Conservation (phyloP, 2,329 filamentous ascomycete species). For the Botryotinia narcissicola region DNA sequence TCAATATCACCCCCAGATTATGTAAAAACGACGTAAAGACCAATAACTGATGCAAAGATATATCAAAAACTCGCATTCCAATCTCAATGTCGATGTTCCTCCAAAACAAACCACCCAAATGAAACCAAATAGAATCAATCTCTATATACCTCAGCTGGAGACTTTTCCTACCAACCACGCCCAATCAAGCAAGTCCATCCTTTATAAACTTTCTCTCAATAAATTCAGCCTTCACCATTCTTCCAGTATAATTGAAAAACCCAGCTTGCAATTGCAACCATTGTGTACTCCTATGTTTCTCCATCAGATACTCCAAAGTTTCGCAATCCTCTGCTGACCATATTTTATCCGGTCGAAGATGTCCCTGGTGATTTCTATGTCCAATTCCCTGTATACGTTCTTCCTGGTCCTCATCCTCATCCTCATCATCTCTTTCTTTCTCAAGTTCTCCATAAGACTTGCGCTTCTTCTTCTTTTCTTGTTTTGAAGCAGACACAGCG, state of each 20-base stretch:
- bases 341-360: slow-evolving; percentile 28
- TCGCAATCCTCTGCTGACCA: slow-evolving; percentile 36
- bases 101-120: not conserved
- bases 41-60: not conserved
- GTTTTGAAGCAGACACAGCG: not conserved
- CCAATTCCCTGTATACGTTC: not conserved
- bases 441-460: slow-evolving; percentile 8
- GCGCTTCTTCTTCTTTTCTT: slow-evolving; percentile 9
- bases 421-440: not conserved
- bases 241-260: slow-evolving; percentile 38
- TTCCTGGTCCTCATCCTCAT: not conserved
- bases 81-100: not conserved
- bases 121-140: not conserved
- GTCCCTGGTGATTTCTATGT: not conserved
- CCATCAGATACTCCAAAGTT: slow-evolving; percentile 33
- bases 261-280: slow-evolving; percentile 37
- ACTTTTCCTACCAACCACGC: not conserved
- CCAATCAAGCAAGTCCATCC: slow-evolving; percentile 22
- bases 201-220: slow-evolving; percentile 37
- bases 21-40: not conserved
- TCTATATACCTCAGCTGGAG: not conserved
- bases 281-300: slow-evolving; percentile 31
- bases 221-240: slow-evolving; percentile 35
- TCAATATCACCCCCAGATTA: too few relatives aligned
- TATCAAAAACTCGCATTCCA: not conserved